These are phyloP conservation scores for Leishmania tropica DNA, from an alignment of 208 protist species.

Conservation along the genomic window DNA sequence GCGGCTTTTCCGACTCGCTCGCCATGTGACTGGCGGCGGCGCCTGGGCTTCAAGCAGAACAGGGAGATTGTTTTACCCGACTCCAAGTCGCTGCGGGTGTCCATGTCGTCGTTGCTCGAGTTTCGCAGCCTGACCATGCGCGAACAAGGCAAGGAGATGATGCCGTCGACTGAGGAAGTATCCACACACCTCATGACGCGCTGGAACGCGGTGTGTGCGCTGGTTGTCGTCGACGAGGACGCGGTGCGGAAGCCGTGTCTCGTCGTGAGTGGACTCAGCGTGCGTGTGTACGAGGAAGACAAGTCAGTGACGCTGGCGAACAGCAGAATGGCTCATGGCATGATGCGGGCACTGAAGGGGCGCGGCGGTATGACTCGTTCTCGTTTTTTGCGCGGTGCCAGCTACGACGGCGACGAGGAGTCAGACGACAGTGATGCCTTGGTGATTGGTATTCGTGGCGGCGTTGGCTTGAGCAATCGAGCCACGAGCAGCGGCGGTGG, in stretches of 20 bases:
- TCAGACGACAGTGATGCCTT: background rate
- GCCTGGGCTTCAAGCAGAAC: constrained; percentile 27
- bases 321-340: background rate
- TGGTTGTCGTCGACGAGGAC: constrained; percentile 36
- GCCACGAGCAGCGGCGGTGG: background rate
- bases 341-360: background rate
- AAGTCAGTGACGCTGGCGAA: constrained; percentile 10
- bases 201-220: constrained; percentile 12
- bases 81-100: constrained; percentile 20
- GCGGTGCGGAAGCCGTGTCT: constrained; percentile 24
- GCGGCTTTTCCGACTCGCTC: background rate
- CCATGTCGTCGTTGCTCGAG: constrained; percentile 7
- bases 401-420: background rate
- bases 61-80: constrained; percentile 25
- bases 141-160: constrained; percentile 30
- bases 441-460: background rate
- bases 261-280: constrained; percentile 27
- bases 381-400: background rate
- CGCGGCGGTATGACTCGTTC: background rate
- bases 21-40: constrained; percentile 3
- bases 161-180: constrained; percentile 16
- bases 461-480: background rate
- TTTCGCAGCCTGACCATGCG: constrained; percentile 38
- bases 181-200: constrained; percentile 19
- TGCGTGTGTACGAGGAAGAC: constrained; percentile 31